phyloP scores from a whole-genome alignment of 2,329 filamentous ascomycete species.

The Phaeosphaeriaceae sp. region DNA sequence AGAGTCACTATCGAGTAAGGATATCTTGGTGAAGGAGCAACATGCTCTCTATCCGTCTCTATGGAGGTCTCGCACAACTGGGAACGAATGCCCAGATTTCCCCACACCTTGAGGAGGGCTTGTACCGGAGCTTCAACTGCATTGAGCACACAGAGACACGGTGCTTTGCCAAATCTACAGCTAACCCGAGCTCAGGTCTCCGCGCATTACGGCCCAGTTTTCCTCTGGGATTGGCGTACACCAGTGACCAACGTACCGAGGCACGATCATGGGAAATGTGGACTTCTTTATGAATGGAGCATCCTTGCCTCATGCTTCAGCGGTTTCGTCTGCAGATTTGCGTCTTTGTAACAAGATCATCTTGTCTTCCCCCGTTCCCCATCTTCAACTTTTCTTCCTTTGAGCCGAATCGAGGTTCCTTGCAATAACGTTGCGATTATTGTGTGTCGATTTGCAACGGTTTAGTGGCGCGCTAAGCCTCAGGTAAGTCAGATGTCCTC shows the following conservation, averaged over 20 bases:
- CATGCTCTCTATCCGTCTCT: not conserved
- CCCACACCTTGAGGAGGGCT: not conserved
- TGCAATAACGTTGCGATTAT: too few species aligned
- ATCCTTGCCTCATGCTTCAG: constrained; percentile 2
- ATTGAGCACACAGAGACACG: not conserved
- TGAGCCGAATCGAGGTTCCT: too few species aligned
- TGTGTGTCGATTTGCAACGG: not conserved
- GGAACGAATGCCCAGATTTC: not conserved
- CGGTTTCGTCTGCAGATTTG: not conserved
- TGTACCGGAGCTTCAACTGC: not conserved
- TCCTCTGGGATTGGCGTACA: constrained; percentile 3
- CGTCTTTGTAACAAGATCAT: not conserved
- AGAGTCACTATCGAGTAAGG: too few species aligned
- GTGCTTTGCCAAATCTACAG: not conserved
- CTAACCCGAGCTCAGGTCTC: constrained; percentile 5
- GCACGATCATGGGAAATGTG: constrained; percentile 9
- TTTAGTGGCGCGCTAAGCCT: constrained; percentile 17
- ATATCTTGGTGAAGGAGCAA: too few species aligned
- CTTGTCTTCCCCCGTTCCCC: too few species aligned
- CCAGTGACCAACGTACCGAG: constrained; percentile 7
- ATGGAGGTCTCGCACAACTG: not conserved
- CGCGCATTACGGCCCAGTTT: constrained; percentile 14
- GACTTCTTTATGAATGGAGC: constrained; percentile 9
- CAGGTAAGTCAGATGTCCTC: not conserved
- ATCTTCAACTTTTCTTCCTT: too few species aligned